Conservation (phyloP, 805 yeast species). For the Zygosaccharomyces gambellarensis region DNA sequence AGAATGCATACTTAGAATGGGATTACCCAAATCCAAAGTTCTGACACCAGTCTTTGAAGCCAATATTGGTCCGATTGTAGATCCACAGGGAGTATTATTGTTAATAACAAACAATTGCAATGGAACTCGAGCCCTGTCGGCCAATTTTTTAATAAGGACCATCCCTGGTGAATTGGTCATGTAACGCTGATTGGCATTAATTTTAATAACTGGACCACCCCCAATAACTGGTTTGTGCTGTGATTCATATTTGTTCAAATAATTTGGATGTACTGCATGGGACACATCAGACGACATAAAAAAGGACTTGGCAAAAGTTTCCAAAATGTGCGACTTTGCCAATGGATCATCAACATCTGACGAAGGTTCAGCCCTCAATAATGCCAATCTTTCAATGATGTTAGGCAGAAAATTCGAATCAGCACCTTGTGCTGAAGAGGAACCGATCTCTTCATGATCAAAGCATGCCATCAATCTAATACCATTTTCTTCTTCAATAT, state of each 20-base stretch:
- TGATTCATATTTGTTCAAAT: constrained; percentile 67
- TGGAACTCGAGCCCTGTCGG: constrained; percentile 65
- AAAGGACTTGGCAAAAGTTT: constrained; percentile 72
- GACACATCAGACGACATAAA: constrained; percentile 93
- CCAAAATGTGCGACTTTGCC: constrained; percentile 41
- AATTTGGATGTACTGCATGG: constrained; percentile 95
- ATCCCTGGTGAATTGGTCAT: constrained; percentile 91
- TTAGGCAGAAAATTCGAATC: constrained; percentile 86
- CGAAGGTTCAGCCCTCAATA: constrained; percentile 39
- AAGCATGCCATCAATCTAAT: constrained; percentile 75
- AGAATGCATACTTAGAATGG: constrained; percentile 90
- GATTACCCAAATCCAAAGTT: constrained; percentile 86
- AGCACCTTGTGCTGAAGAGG: constrained; percentile 94
- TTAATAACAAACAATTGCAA: constrained; percentile 88
- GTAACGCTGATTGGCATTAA: constrained; percentile 93
- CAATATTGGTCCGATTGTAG: constrained; percentile 92
- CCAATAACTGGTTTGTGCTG: constrained; percentile 78
- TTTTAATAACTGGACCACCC: constrained; percentile 85
- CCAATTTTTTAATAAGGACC: constrained; percentile 68
- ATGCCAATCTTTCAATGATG: constrained; percentile 62
- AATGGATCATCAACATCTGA: constrained; percentile 28
- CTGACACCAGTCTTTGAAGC: constrained; percentile 83
- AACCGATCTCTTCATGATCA: constrained; percentile 96
- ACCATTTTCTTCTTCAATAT: constrained; percentile 46
- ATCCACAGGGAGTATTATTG: constrained; percentile 92